Conservation (phyloP, 2,329 filamentous ascomycete species). For the Talaromyces albobiverticillius region DNA sequence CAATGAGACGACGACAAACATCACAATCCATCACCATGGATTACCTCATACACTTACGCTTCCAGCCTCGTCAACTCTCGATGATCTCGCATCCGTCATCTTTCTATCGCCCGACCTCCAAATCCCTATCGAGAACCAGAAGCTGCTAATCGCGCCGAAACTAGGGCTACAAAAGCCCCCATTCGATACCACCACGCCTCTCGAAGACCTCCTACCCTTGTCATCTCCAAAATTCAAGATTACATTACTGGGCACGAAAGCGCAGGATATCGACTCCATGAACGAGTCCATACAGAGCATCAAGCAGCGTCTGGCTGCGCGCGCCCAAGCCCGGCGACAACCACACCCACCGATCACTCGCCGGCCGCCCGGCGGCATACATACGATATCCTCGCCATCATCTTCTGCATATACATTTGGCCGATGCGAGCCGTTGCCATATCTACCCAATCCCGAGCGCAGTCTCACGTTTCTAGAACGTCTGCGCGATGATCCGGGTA, state of each 20-base stretch:
- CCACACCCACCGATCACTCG: constrained; percentile 8
- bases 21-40: constrained; percentile 54
- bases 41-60: constrained; percentile 49
- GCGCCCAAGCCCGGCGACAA: constrained; percentile 24
- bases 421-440: constrained; percentile 68
- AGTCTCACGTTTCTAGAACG: constrained; percentile 70
- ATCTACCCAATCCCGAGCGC: constrained; percentile 72
- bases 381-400: constrained; percentile 26
- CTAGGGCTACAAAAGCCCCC: constrained; percentile 46
- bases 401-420: constrained; percentile 81
- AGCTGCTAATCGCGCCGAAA: constrained; percentile 46
- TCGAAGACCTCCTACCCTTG: constrained; percentile 31
- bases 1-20: constrained; percentile 6
- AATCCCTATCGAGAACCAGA: constrained; percentile 42
- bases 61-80: constrained; percentile 50
- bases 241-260: constrained; percentile 44
- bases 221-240: constrained; percentile 43
- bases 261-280: constrained; percentile 41
- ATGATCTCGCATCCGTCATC: constrained; percentile 38
- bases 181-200: constrained; percentile 35
- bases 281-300: constrained; percentile 33
- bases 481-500: constrained; percentile 78
- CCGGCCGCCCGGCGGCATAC: constrained; percentile 21
- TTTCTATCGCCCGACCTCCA: constrained; percentile 28
- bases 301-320: constrained; percentile 28